phyloP scores from a whole-genome alignment of 106 monocot genomes.

The Dioscorea alata region DNA sequence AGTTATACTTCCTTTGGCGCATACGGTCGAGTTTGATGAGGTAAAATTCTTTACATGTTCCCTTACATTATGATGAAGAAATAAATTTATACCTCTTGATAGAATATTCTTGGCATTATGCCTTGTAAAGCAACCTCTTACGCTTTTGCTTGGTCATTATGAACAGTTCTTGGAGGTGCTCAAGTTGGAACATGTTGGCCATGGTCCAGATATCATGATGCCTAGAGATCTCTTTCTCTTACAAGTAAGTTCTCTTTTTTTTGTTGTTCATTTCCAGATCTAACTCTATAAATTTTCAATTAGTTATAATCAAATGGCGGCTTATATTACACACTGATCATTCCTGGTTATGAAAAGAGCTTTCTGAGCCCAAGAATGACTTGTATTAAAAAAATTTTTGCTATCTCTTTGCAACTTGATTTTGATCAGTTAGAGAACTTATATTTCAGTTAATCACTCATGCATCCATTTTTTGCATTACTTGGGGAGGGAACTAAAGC shows the following conservation, averaged over 20 bases:
- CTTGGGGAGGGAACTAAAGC: no score
- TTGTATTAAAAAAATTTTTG: no score
- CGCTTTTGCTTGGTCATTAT: neutral
- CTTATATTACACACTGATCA: no score
- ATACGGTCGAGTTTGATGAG: conserved; percentile 61
- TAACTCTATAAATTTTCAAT: no score
- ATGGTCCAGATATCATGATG: conserved; percentile 29
- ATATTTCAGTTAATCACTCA: no score
- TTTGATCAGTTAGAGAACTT: no score
- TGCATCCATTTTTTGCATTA: no score
- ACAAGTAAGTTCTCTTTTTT: conserved; percentile 33
- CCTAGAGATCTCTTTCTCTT: conserved; percentile 49
- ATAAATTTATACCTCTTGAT: neutral
- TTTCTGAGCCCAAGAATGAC: no score
- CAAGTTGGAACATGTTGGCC: conserved; percentile 47
- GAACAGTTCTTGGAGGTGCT: conserved; percentile 59
- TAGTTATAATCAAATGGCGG: no score
- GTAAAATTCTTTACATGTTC: conserved; percentile 9
- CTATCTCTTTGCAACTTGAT: no score
- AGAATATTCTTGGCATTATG: neutral
- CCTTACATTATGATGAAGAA: neutral
- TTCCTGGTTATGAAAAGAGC: no score
- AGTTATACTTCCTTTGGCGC: conserved; percentile 63
- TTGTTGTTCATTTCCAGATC: no score
- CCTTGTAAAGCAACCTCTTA: neutral